Base-by-base conservation (phyloP, 192 early-diverging fungal species). In the Gamsiella multidivaricata region DNA sequence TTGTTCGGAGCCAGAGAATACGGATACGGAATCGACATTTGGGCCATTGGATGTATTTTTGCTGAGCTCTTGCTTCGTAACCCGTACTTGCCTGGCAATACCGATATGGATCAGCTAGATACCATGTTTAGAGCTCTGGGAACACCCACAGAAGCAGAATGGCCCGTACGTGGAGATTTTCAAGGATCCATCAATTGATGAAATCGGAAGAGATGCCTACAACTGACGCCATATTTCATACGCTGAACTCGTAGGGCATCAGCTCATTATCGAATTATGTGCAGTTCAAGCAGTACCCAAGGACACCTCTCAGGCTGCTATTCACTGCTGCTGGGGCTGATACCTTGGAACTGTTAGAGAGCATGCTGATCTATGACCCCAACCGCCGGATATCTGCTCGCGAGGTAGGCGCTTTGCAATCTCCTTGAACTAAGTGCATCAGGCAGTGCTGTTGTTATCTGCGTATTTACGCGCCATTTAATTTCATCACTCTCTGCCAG, bases 41-140 rank as follows among this genome's bases (percentile, higher is more conserved):
- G 98, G 98, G 88, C 96, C 0, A 90, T 95, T 25, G 98, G 96
- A 20, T 98, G 98, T 67, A 96, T 99, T 36, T 99, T 99, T 92
- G 98, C 96, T 9, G 98, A 99, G 65, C 89, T 99, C 15, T 88
- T 97, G 86, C 76, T 97, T 63, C 88, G 98, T 25, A 89, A 90
- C 14, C 96, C 98, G 3, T 98, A 94, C 68, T 66, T 99, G 33
- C 89, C 97, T 0, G 94, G 89, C 36, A 92, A 93, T n/a, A 82
- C 88, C 0, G 93, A 95, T 53, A 78, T 95, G 79, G 90, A 88
- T 39, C 93, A 94, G 65, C 80, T 95, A 17, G 88, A 85, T 7
- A 88, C 87, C 1, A 95, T 93, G 33, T 93, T 95, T 71, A 83
- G 85, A 69, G 94, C 93, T 5, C 79, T 94, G 20, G 94, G 94